These are phyloP conservation scores for Cercospora sp. DNA, from an alignment of 2,329 filamentous ascomycete species.

Conservation along the genomic window DNA sequence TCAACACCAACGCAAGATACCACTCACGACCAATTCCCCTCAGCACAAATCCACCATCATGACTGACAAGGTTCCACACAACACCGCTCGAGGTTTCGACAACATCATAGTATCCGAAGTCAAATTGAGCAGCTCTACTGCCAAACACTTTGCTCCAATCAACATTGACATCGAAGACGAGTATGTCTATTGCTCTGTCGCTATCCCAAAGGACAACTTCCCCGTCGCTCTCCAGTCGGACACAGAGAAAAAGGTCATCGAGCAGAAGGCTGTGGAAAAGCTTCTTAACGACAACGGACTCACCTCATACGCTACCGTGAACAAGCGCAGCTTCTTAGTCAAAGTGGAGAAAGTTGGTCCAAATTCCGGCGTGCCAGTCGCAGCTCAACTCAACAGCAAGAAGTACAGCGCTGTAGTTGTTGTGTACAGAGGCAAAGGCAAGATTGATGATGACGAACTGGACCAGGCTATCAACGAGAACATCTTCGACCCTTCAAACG, in stretches of 20 bases:
- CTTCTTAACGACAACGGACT: background rate
- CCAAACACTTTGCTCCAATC: background rate
- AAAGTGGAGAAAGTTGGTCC: background rate
- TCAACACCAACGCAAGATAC: background rate
- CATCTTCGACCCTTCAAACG: background rate
- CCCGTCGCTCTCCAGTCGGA: background rate
- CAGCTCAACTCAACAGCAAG: background rate
- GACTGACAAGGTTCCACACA: background rate
- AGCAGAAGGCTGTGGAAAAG: background rate
- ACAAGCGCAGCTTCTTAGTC: slow-evolving; percentile 6
- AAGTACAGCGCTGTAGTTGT: slow-evolving; percentile 8
- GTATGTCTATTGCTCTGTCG: slow-evolving; percentile 1
- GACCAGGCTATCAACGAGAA: background rate
- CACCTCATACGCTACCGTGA: background rate
- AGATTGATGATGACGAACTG: background rate
- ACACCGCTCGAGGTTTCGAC: background rate
- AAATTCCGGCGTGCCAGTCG: background rate
- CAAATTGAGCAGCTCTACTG: background rate
- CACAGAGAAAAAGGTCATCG: slow-evolving; percentile 3
- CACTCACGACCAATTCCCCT: background rate
- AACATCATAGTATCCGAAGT: background rate
- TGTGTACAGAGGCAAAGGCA: slow-evolving; percentile 4
- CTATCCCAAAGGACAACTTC: background rate
- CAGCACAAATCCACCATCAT: background rate
- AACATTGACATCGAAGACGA: slow-evolving; percentile 1